Conservation (phyloP, 345 rosid genomes). For the Geranium brycei region DNA sequence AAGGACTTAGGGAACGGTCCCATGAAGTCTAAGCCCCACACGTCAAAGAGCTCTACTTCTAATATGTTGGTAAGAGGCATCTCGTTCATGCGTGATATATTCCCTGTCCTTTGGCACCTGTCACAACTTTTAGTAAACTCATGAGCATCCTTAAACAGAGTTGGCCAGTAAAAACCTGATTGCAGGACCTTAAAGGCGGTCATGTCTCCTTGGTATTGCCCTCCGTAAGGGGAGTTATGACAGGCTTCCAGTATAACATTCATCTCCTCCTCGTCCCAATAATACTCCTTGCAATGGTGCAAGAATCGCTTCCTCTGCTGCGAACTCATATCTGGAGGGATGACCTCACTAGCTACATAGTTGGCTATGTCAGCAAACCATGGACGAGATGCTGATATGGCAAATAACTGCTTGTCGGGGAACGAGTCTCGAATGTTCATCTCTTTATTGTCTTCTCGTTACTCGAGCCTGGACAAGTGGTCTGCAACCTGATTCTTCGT, state of each 20-base stretch:
- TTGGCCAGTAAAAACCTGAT: not conserved
- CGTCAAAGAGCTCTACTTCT: no score
- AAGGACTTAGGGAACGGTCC: no score
- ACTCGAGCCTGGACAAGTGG: not conserved
- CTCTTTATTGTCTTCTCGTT: not conserved
- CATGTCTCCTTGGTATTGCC: not conserved
- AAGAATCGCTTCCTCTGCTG: not conserved
- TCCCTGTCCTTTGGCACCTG: not conserved
- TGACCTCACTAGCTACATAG: not conserved
- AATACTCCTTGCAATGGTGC: not conserved
- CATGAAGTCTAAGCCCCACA: no score
- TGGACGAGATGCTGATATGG: not conserved
- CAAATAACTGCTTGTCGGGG: slow-evolving; percentile 1
- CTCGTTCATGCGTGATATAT: not conserved
- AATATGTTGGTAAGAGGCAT: no score
- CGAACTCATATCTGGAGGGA: not conserved
- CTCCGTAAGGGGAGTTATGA: not conserved
- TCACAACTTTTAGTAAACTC: not conserved
- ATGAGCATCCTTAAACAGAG: not conserved
- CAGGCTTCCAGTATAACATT: not conserved
- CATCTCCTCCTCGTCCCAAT: not conserved
- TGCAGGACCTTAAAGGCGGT: slow-evolving; percentile 1
- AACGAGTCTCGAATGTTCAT: not conserved
- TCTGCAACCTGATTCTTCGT: not conserved
- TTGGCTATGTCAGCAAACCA: slow-evolving; percentile 4